phyloP scores from a whole-genome alignment of 2,329 filamentous ascomycete genomes.

The Sclerotinia minor region DNA sequence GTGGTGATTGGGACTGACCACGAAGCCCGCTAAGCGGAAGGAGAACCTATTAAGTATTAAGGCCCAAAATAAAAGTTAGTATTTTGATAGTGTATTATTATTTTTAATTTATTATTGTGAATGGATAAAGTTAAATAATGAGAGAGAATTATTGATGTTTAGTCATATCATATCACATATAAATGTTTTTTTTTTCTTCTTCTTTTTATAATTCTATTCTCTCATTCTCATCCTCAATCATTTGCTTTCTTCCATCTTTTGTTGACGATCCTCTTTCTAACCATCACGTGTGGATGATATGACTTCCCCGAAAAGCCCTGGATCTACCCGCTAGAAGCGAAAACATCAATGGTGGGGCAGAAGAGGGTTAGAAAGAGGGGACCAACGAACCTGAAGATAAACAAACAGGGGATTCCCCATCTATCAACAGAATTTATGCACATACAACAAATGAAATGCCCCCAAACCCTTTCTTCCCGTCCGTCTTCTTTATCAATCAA shows the following conservation, averaged over 20 bases:
- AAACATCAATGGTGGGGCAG: constrained; percentile 12
- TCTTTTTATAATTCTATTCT: background rate
- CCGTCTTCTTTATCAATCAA: background rate
- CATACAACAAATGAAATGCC: background rate
- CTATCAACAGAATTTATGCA: background rate
- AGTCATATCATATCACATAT: background rate
- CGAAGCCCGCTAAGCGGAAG: constrained; percentile 23
- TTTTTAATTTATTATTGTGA: background rate
- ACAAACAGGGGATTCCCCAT: constrained; percentile 11
- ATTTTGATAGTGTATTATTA: background rate
- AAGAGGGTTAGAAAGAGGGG: background rate
- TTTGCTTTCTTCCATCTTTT: background rate
- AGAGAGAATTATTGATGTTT: background rate
- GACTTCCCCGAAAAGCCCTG: constrained; percentile 18
- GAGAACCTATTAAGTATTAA: constrained; percentile 10
- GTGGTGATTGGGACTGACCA: constrained; percentile 23
- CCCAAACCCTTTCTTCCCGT: background rate
- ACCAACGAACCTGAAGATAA: background rate
- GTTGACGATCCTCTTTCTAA: background rate
- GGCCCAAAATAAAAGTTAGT: constrained; percentile 11
- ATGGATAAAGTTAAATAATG: background rate
- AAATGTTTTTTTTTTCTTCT: background rate
- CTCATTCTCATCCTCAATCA: background rate
- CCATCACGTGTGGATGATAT: background rate
- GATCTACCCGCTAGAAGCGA: constrained; percentile 20